These are phyloP conservation scores for Adiantum capillusveneris DNA, from an alignment of 75 land plant genomes.

Conservation along the genomic window DNA sequence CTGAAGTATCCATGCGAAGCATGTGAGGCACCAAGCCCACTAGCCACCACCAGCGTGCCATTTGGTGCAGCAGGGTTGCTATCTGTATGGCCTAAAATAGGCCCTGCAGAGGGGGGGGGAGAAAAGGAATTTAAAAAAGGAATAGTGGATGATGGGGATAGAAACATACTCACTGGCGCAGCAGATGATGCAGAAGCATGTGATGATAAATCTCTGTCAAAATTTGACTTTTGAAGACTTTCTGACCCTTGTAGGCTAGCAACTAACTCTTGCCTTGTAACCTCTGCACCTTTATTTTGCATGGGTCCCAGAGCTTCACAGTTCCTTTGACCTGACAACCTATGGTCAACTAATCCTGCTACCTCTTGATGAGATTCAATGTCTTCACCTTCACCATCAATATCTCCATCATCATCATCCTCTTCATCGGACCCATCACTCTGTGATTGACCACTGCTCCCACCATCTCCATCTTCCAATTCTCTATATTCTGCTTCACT, in stretches of 20 bases:
- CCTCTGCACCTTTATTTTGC: not conserved
- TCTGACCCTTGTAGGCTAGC: not conserved
- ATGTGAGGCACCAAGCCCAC: not conserved
- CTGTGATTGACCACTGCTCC: slow-evolving; percentile 13
- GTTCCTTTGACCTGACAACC: not conserved
- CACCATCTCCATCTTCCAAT: slow-evolving; percentile 2
- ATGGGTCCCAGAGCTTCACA: slow-evolving; percentile 2
- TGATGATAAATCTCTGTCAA: slow-evolving; percentile 5
- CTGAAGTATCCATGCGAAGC: slow-evolving; percentile 1
- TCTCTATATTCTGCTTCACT: slow-evolving; percentile 6
- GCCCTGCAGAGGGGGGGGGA: slow-evolving; percentile 6
- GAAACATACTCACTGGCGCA: slow-evolving; percentile 9
- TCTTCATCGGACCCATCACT: slow-evolving; percentile 26
- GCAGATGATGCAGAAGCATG: slow-evolving; percentile 7
- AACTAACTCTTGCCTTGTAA: not conserved
- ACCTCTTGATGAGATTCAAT: slow-evolving; percentile 13
- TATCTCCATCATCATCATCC: slow-evolving; percentile 15
- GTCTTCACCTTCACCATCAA: slow-evolving; percentile 16
- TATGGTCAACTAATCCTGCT: slow-evolving; percentile 5
- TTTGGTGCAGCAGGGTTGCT: slow-evolving; percentile 2
- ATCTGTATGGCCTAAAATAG: slow-evolving; percentile 11
- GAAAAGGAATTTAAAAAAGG: slow-evolving; percentile 22
- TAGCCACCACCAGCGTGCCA: slow-evolving; percentile 9
- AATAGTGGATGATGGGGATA: slow-evolving; percentile 13
- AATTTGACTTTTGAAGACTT: slow-evolving; percentile 5